Evolutionary conservation across 305 asterid species (phyloP).

Genomic region (Fraxinus sp.): DNA sequence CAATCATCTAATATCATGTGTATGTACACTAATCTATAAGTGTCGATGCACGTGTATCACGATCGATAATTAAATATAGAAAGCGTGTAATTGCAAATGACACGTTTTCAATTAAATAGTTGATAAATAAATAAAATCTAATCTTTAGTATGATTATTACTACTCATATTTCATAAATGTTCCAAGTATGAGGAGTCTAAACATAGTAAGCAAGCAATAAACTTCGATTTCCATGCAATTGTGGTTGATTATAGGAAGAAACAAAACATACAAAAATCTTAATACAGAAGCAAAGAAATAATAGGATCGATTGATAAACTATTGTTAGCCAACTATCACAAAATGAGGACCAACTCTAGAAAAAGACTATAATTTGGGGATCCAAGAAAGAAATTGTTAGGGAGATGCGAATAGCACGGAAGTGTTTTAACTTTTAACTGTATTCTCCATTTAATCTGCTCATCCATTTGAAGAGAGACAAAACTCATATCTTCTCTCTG

Average conservation of each 20-base stretch:
- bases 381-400: background rate
- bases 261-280: too few species aligned
- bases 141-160: background rate
- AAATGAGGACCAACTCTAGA: background rate
- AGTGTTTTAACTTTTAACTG: background rate
- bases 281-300: too few species aligned
- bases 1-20: too few species aligned
- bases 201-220: background rate
- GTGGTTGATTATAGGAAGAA: background rate
- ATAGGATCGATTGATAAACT: too few species aligned
- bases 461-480: constrained; percentile 10
- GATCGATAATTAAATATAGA: background rate
- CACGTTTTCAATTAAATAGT: background rate
- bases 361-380: background rate
- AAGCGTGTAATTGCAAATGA: background rate
- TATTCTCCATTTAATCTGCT: background rate
- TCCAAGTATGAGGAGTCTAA: background rate
- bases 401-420: background rate
- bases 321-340: too few species aligned
- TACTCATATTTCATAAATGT: background rate
- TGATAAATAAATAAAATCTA: too few species aligned
- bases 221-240: background rate
- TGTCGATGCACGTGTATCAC: too few species aligned
- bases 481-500: constrained; percentile 16
- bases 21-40: too few species aligned